Conservation (phyloP, 2,329 filamentous ascomycete genomes). For the Verruconis gallopava region DNA sequence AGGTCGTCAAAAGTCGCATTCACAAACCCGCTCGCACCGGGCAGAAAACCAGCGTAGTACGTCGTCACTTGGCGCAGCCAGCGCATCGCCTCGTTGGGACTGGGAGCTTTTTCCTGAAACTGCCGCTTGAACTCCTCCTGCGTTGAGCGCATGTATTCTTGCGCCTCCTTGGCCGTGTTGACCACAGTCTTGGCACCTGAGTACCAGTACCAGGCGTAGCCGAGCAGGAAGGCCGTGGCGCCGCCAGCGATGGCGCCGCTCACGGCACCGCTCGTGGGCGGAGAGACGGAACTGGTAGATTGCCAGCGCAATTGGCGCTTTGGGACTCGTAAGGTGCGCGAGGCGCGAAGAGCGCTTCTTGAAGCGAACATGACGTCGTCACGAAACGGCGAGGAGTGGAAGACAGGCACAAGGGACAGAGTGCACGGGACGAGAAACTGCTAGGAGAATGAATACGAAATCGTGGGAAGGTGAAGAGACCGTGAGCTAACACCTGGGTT, state of each 20-base stretch:
- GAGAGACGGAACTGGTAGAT: constrained; percentile 17
- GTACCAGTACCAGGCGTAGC: constrained; percentile 41
- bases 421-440: too few species aligned
- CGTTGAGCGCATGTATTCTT: constrained; percentile 47
- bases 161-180: constrained; percentile 40
- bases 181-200: constrained; percentile 38
- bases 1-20: constrained; percentile 58
- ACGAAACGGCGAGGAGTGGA: too few species aligned
- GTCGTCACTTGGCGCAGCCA: constrained; percentile 54
- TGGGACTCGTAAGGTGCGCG: constrained; percentile 12
- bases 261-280: constrained; percentile 16
- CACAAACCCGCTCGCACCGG: constrained; percentile 55
- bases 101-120: constrained; percentile 49
- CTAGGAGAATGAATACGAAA: too few species aligned
- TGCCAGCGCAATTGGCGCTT: constrained; percentile 17
- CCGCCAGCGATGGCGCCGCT: constrained; percentile 39
- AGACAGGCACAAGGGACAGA: too few species aligned
- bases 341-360: constrained; percentile 17
- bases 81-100: constrained; percentile 52
- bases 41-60: constrained; percentile 59
- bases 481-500: too few species aligned
- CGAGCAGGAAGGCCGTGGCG: constrained; percentile 31
- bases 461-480: too few species aligned
- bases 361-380: constrained; percentile 18
- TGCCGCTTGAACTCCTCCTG: constrained; percentile 49